These are phyloP conservation scores for Trichoderma citrinoviride DNA, from an alignment of 2,329 filamentous ascomycete genomes.

Conservation along the genomic window DNA sequence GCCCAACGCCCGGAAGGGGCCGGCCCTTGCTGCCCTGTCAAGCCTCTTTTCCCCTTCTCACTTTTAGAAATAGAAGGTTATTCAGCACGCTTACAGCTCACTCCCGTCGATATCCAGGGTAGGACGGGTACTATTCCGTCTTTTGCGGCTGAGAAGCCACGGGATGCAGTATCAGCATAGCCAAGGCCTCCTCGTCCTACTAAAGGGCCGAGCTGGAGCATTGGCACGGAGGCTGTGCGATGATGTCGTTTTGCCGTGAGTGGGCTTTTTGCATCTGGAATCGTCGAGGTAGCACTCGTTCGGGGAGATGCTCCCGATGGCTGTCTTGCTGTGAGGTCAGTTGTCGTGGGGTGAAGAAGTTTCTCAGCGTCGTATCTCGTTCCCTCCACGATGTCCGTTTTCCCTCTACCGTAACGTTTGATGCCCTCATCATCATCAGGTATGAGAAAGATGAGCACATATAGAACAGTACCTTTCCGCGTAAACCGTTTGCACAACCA, in stretches of 20 bases:
- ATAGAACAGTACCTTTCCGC: too few relatives aligned
- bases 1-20: slow-evolving; percentile 8
- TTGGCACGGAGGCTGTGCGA: neutral
- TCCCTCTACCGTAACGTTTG: too few relatives aligned
- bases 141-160: neutral
- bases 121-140: neutral
- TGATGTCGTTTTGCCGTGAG: neutral
- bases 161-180: too few relatives aligned
- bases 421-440: too few relatives aligned
- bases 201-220: slow-evolving; percentile 4
- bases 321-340: neutral
- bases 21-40: neutral
- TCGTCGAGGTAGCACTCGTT: neutral
- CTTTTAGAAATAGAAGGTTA: neutral
- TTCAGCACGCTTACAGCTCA: neutral
- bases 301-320: neutral
- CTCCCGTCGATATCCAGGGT: neutral
- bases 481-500: too few relatives aligned
- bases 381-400: neutral
- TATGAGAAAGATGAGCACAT: too few relatives aligned
- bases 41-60: neutral
- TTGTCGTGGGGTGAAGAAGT: neutral
- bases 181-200: neutral
- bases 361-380: neutral
- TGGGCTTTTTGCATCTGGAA: neutral